Conservation (phyloP, 805 yeast species). For the Myxozyma kluyveri region DNA sequence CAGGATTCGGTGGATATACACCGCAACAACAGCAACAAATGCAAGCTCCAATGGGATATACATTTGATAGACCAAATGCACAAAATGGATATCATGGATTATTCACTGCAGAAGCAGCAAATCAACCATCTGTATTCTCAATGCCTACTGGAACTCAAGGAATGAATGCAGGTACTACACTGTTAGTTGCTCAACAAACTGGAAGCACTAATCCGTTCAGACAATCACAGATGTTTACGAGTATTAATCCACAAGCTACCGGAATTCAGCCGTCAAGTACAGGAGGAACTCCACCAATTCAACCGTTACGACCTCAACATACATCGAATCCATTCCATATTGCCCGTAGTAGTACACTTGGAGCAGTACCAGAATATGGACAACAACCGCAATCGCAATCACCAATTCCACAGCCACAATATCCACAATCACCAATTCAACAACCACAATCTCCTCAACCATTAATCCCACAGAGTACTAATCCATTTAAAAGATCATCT, state of each 20-base stretch:
- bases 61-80: constrained; percentile 16
- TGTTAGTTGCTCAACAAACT: constrained; percentile 18
- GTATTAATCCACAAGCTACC: constrained; percentile 22
- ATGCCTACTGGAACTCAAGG: not conserved
- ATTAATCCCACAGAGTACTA: too few relatives aligned
- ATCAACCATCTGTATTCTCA: constrained; percentile 25
- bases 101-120: constrained; percentile 53
- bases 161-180: not conserved
- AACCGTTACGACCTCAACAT: not conserved
- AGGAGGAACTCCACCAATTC: not conserved
- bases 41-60: constrained; percentile 12
- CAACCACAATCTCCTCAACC: too few relatives aligned
- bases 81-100: constrained; percentile 43
- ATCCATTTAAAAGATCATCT: not conserved
- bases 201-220: constrained; percentile 28
- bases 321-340: constrained; percentile 22
- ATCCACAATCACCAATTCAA: too few relatives aligned
- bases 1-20: constrained; percentile 33
- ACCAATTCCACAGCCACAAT: too few relatives aligned
- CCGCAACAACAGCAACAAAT: constrained; percentile 25
- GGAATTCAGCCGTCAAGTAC: constrained; percentile 2
- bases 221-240: constrained; percentile 10
- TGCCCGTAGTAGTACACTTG: not conserved
- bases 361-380: not conserved
- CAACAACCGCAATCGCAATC: not conserved